Percentiles rank a stretch among this genome's conserved stretches.
These are phyloP conservation scores for Cruciata laevipes DNA, from an alignment of 257 asterid genomes.

Conservation along the genomic window DNA sequence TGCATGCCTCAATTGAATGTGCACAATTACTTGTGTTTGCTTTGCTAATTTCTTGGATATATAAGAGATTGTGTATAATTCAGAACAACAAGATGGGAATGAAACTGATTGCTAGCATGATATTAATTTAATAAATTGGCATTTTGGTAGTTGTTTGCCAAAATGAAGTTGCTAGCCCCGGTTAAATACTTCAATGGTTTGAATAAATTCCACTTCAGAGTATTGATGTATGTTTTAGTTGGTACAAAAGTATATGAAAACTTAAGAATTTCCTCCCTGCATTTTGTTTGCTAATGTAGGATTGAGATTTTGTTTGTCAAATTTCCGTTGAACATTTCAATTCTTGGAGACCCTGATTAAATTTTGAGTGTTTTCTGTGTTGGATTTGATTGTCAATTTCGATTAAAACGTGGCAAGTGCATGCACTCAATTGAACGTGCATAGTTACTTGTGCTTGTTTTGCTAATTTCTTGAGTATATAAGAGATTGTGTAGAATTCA, in stretches of 20 bases:
- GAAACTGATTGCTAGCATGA: background rate
- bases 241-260: background rate
- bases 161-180: background rate
- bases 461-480: no score
- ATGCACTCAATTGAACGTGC: no score
- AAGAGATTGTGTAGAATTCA: no score
- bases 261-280: background rate
- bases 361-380: no score
- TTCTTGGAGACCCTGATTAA: no score
- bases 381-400: background rate
- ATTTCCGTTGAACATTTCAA: background rate
- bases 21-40: no score
- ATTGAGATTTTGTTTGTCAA: background rate
- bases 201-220: background rate
- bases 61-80: background rate
- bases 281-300: background rate
- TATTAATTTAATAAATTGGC: no score
- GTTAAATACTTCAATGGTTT: background rate
- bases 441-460: no score
- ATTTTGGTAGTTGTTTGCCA: background rate
- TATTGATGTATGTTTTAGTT: background rate
- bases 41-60: background rate
- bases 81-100: no score
- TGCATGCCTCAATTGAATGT: no score
- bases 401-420: background rate